Evolutionary conservation across 2,329 filamentous ascomycete genomes (phyloP).

Genomic region (Periconia macrospinosa): DNA sequence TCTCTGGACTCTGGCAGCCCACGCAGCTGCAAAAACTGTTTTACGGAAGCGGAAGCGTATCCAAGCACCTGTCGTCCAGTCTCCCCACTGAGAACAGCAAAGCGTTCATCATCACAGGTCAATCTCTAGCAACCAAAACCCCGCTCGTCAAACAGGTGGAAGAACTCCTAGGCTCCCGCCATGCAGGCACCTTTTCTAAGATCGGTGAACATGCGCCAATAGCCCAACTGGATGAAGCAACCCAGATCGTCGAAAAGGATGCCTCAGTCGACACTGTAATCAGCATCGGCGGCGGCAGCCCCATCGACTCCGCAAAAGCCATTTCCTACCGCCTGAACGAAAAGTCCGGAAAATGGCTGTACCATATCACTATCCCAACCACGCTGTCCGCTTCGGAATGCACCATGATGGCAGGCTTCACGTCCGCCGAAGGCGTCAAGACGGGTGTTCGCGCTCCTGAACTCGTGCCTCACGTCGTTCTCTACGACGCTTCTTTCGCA

Average conservation of each 20-base stretch:
- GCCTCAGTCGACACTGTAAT: slow-evolving; percentile 57
- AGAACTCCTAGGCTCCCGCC: slow-evolving; percentile 46
- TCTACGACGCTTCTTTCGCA: slow-evolving; percentile 58
- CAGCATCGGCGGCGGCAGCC: slow-evolving; percentile 57
- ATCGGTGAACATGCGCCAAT: slow-evolving; percentile 60
- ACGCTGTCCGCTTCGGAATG: slow-evolving; percentile 57
- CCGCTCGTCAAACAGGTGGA: slow-evolving; percentile 56
- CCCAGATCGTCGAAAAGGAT: slow-evolving; percentile 50
- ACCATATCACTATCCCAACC: slow-evolving; percentile 44
- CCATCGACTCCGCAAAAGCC: slow-evolving; percentile 54
- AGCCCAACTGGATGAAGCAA: slow-evolving; percentile 57
- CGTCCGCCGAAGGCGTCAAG: slow-evolving; percentile 53
- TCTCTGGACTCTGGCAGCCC: slow-evolving; percentile 55
- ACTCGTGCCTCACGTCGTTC: slow-evolving; percentile 51
- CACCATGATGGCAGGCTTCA: slow-evolving; percentile 57
- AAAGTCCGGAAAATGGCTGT: slow-evolving; percentile 37
- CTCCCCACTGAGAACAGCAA: slow-evolving; percentile 52
- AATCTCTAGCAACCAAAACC: slow-evolving; percentile 58
- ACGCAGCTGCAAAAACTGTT: slow-evolving; percentile 53
- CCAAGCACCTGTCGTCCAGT: slow-evolving; percentile 49
- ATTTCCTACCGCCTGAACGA: slow-evolving; percentile 40
- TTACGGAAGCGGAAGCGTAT: slow-evolving; percentile 54
- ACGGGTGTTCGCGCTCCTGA: slow-evolving; percentile 48
- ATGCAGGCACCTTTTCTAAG: slow-evolving; percentile 58
- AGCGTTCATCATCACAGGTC: slow-evolving; percentile 61